Conservation (phyloP, 2,329 filamentous ascomycete species). For the Magnaporthiopsis poae region DNA sequence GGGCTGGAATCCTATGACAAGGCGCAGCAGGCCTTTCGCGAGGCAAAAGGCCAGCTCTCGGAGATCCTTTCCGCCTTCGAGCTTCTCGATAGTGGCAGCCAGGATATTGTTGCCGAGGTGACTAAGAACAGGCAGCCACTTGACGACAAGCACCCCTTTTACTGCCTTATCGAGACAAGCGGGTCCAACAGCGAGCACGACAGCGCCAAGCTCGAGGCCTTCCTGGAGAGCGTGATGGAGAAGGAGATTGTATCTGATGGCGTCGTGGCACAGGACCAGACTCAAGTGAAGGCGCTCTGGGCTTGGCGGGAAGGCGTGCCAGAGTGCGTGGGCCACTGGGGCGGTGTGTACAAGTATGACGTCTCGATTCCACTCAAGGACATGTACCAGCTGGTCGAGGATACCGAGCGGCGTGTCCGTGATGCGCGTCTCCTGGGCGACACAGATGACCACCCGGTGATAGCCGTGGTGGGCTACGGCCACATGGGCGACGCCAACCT, state of each 20-base stretch:
- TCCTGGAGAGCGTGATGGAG: slow-evolving; percentile 81
- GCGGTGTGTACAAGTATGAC: slow-evolving; percentile 97
- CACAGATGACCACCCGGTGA: slow-evolving; percentile 64
- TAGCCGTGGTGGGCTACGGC: slow-evolving; percentile 88
- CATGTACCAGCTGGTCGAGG: slow-evolving; percentile 82
- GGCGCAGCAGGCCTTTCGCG: slow-evolving; percentile 73
- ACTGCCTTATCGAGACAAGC: slow-evolving; percentile 92
- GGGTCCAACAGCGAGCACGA: slow-evolving; percentile 92
- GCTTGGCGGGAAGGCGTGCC: slow-evolving; percentile 87
- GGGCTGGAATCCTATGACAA: slow-evolving; percentile 84
- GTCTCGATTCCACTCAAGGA: slow-evolving; percentile 83
- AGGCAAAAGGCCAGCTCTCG: slow-evolving; percentile 79
- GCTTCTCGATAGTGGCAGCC: slow-evolving; percentile 82
- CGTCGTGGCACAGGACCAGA: slow-evolving; percentile 85
- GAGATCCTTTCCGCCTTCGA: slow-evolving; percentile 97
- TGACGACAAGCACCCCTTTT: slow-evolving; percentile 79
- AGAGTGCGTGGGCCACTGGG: slow-evolving; percentile 79
- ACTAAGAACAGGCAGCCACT: slow-evolving; percentile 71
- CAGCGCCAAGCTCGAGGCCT: slow-evolving; percentile 76
- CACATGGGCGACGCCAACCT: slow-evolving; percentile 97
- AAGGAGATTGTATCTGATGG: slow-evolving; percentile 80
- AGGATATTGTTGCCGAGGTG: slow-evolving; percentile 64
- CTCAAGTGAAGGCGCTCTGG: slow-evolving; percentile 79
- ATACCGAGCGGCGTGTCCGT: slow-evolving; percentile 62
- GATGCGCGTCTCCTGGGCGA: slow-evolving; percentile 69